Base-by-base conservation (phyloP, 768 basidiomycete genomes). In the Calocybe gangraenosa region DNA sequence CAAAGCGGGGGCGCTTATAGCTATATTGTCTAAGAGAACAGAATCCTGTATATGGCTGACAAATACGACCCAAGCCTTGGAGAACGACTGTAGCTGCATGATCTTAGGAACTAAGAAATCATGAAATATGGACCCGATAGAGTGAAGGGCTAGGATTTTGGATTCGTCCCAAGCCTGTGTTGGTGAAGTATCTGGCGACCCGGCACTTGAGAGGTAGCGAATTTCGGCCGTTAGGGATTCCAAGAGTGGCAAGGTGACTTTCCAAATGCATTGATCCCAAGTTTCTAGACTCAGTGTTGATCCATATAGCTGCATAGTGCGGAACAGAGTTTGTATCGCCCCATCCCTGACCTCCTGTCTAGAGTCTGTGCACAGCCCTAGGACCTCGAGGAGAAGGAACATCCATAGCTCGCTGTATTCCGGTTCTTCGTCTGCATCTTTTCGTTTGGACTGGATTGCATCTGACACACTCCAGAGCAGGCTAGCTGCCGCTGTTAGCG, bases 381-480 rank as follows among this genome's bases (percentile, higher is more conserved):
- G 74, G 2, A 97, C 79, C 61, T 93, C 89, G 5, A 82, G 68
- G 2, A 98, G 69, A 4, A 97, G 76, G 64, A 84, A 87, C 81
- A 96, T 90, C 95, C 95, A 99, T n/a, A 97, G 65, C 2, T 81
- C 78, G 57, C 83, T 90, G 56, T 91, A 92, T 53, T 83, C 80
- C 0, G 81, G 83, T 51, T 81, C 78, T 46, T 80, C 78, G 31
- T 77, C 73, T 3, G 64, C 64, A 46, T 74, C 67, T 53, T 84
- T 84, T 17, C 89, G 77, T 58, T 90, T 87, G 6, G 84, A 79
- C 57, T 95, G 92, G 28, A 98, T 90, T 1, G 91, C 87, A 59
- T 99, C 95, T 0, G 94, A 96, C 0, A 99, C 89, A 49, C 89
- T 87, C 95, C 95, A 98, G 3, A 99, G 70, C 2, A 97, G 67